These are phyloP conservation scores for Zea luxurians DNA, from an alignment of 176 grass and related monocot genomes.

Conservation along the genomic window DNA sequence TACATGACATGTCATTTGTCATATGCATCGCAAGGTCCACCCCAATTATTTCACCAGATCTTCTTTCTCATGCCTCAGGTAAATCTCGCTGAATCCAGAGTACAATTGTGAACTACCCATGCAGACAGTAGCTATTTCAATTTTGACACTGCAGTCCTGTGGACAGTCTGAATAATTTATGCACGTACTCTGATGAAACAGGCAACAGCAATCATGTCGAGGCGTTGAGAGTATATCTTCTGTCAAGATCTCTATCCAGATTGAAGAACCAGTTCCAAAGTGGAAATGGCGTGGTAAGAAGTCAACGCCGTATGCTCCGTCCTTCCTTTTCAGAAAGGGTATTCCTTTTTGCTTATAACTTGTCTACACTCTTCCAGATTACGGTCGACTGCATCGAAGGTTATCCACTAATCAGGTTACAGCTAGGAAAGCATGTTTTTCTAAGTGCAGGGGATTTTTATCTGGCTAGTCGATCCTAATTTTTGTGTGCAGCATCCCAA, in stretches of 20 bases:
- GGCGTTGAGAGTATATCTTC: conserved; percentile 61
- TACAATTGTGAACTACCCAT: conserved; percentile 10
- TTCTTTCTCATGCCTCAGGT: conserved; percentile 62
- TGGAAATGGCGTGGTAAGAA: conserved; percentile 74
- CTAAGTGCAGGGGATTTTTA: conserved; percentile 70
- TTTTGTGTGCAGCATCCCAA: conserved; percentile 16
- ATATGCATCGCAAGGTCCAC: conserved; percentile 50
- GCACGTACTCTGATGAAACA: conserved; percentile 39
- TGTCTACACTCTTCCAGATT: conserved; percentile 52
- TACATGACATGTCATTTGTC: conserved; percentile 61
- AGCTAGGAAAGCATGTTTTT: conserved; percentile 73
- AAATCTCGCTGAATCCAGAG: conserved; percentile 18
- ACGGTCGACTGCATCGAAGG: conserved; percentile 62
- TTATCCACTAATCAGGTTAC: conserved; percentile 55
- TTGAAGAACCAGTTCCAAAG: conserved; percentile 72
- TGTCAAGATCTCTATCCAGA: conserved; percentile 66
- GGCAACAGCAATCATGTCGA: conserved; percentile 67
- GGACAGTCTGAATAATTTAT: conserved; percentile 26
- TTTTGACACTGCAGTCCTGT: not conserved
- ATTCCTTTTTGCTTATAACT: not conserved
- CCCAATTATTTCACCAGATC: conserved; percentile 40
- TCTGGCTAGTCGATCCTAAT: conserved; percentile 45
- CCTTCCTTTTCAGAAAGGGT: not conserved
- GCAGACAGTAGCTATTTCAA: not conserved
- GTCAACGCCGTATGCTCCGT: not conserved